Base-by-base conservation (phyloP, 2,329 filamentous ascomycete genomes). In the Lachnellula subtilissima region DNA sequence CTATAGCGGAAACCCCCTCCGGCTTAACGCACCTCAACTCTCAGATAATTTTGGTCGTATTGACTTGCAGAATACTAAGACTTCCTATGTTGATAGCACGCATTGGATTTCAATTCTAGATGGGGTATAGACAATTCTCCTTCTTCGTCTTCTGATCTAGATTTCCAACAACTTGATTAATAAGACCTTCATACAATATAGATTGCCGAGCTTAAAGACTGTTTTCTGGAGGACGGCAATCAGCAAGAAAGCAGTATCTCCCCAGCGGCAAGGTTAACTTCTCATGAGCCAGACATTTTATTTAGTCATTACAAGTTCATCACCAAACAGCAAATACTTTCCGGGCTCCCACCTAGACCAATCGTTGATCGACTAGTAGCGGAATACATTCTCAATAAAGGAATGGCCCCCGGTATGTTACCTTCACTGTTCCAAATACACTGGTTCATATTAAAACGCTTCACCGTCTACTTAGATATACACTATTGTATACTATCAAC, bases 371-470 rank as follows among this genome's bases (percentile, higher is more conserved):
- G 74, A 25, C 69, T 84, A 17, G 71, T 82, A 56, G 74, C 75
- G 59, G 70, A 75, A 36, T 83, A 79, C 62, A 83, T 83, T 61
- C 70, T 70, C 42, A 77, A 76, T 0, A 73, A 75, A 54, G 79
- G 75, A 51, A 78, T 79, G 19, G 79, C 78, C 37, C 74, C 78
- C 56, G 73, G 78, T 82, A 65, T 63, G 71, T 11, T 22, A 47
- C 7, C 23, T 14, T 4, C 23, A 25, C 4, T 14, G 7, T n/a
- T 22, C n/a, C 45, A 17, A 9, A 36, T 36, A 40, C 3, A 14
- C n/a, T 14, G 19, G 3, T 22, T 22, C 19, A 22, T 22, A 3
- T 22, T 22, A 22, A 22, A 22, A 22, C 19, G 3, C 19, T 22
- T 22, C 2, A 22, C 19, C 2, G 19, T 3, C 19, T 22, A 22